Evolutionary conservation across 2,329 filamentous ascomycete genomes (phyloP).

Genomic region (Karstenula rhodostoma): DNA sequence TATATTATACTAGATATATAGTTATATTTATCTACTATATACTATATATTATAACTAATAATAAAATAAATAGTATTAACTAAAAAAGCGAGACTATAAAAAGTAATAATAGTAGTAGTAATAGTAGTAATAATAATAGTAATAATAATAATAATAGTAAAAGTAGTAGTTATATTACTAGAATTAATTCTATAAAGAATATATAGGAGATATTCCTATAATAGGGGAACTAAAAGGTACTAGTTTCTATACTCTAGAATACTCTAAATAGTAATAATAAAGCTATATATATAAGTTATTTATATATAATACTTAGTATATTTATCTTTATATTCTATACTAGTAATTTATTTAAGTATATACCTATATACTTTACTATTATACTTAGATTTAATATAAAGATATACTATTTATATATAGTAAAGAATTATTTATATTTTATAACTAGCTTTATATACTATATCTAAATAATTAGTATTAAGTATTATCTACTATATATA

Average conservation of each 20-base stretch:
- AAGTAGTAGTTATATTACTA: neutral
- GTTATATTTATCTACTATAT: constrained; percentile 25
- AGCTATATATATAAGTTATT: neutral
- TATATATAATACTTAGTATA: neutral
- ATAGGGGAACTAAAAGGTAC: neutral
- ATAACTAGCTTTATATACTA: too few species aligned
- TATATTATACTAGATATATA: constrained; percentile 23
- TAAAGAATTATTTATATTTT: neutral
- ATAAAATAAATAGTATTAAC: neutral
- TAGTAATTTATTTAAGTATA: neutral
- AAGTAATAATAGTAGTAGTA: too few species aligned
- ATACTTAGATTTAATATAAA: neutral
- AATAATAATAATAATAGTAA: constrained; percentile 4
- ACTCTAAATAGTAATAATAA: neutral
- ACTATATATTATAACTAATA: constrained; percentile 17
- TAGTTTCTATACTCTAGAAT: neutral
- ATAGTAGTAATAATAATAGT: constrained; percentile 2
- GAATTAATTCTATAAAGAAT: neutral
- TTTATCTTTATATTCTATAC: neutral
- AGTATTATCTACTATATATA: neutral
- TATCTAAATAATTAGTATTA: neutral
- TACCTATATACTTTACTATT: neutral
- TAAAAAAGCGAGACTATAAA: neutral
- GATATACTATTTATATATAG: neutral
- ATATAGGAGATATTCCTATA: neutral